phyloP scores from a whole-genome alignment of 2,329 filamentous ascomycete species.

The Trichoderma breve region DNA sequence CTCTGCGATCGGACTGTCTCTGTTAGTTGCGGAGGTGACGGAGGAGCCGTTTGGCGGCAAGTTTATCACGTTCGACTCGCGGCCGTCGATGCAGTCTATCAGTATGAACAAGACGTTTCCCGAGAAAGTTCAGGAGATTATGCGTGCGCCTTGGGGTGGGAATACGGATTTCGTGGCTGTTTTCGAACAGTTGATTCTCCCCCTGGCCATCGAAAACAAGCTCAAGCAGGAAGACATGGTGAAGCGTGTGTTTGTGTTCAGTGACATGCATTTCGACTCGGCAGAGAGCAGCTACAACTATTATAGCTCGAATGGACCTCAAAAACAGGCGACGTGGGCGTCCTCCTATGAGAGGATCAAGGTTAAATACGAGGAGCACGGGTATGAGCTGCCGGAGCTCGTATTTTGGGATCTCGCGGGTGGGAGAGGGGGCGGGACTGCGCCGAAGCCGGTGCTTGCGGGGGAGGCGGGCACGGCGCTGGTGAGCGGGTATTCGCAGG shows the following conservation, averaged over 20 bases:
- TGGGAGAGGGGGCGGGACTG: conserved; percentile 32
- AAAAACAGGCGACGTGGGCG: conserved; percentile 31
- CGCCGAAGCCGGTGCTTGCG: conserved; percentile 50
- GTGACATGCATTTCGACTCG: conserved; percentile 60
- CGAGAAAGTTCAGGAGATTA: conserved; percentile 41
- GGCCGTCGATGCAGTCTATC: conserved; percentile 42
- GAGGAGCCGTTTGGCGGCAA: conserved; percentile 51
- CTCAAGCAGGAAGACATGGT: conserved; percentile 57
- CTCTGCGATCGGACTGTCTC: conserved; percentile 53
- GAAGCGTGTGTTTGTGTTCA: conserved; percentile 59
- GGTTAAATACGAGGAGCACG: conserved; percentile 43
- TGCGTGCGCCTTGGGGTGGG: conserved; percentile 36
- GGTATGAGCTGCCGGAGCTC: conserved; percentile 59
- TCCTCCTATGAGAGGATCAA: conserved; percentile 52
- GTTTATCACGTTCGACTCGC: conserved; percentile 53
- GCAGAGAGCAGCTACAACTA: background rate
- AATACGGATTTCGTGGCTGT: conserved; percentile 55
- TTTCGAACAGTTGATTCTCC: conserved; percentile 53
- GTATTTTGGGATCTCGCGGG: conserved; percentile 60
- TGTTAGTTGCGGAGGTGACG: conserved; percentile 54
- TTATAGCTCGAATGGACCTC: background rate
- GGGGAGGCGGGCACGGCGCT: conserved; percentile 46
- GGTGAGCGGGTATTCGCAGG: conserved; percentile 58
- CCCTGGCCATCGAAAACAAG: conserved; percentile 50
- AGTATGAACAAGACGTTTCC: conserved; percentile 38